Conservation (phyloP, 441 rosid species). For the Adansonia rubrostipa region DNA sequence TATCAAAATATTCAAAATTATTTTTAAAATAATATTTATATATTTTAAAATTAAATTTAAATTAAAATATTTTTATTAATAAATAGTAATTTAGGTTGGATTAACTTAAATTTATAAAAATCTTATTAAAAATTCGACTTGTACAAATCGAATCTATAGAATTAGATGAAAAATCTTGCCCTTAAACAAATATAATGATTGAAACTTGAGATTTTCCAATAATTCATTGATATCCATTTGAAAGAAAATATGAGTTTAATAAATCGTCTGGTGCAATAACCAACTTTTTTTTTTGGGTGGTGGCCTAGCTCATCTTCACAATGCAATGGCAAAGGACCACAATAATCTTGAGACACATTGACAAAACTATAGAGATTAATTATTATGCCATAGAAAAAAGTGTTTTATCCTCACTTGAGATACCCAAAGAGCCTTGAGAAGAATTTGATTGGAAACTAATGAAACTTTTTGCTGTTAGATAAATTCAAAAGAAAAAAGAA, state of each 20-base stretch:
- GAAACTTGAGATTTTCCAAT: not conserved
- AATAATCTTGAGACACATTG: conserved; percentile 20
- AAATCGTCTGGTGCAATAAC: conserved; percentile 5
- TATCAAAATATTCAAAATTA: too few relatives aligned
- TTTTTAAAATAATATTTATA: too few relatives aligned
- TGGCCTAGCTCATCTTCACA: conserved; percentile 4
- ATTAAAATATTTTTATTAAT: too few relatives aligned
- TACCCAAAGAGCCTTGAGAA: conserved; percentile 36
- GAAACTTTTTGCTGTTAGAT: conserved; percentile 11
- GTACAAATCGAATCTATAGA: too few relatives aligned
- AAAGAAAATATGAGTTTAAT: not conserved
- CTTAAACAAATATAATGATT: not conserved
- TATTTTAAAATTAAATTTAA: too few relatives aligned
- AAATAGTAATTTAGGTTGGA: too few relatives aligned
- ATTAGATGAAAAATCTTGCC: too few relatives aligned
- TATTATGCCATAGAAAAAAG: conserved; percentile 27
- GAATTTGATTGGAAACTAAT: conserved; percentile 33
- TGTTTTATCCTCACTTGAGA: conserved; percentile 19
- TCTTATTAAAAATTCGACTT: too few relatives aligned
- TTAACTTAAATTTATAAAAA: too few relatives aligned
- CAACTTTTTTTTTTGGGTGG: not conserved
- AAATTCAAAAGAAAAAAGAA: conserved; percentile 6
- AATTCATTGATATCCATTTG: not conserved
- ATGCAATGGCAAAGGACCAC: not conserved
- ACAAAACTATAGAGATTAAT: conserved; percentile 29